These are phyloP conservation scores for Gloeopeniophorella convolvens DNA, from an alignment of 768 basidiomycete species.

Conservation along the genomic window DNA sequence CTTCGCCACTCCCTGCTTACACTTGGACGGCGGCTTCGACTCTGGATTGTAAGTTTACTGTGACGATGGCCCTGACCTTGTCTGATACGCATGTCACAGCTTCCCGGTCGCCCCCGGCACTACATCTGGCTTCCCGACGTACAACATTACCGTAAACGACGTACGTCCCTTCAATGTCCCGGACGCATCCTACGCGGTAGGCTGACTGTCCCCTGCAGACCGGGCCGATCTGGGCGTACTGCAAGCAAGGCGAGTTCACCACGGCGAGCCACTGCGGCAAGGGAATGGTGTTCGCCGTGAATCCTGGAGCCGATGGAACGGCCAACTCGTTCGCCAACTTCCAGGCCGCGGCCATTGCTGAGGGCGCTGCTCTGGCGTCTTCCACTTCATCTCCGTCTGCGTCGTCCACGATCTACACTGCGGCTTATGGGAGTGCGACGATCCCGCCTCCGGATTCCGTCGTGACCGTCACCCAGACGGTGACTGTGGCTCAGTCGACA, in stretches of 20 bases:
- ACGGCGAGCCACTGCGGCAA: slow-evolving; percentile 16
- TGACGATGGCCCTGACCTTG: background rate
- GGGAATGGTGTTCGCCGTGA: slow-evolving; percentile 30
- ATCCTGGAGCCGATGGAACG: slow-evolving; percentile 13
- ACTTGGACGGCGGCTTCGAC: slow-evolving; percentile 22
- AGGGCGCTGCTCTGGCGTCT: background rate
- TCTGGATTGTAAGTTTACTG: slow-evolving; percentile 26
- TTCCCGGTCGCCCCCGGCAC: slow-evolving; percentile 21
- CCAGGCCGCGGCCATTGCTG: slow-evolving; percentile 1
- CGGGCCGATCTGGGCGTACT: slow-evolving; percentile 25
- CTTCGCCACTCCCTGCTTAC: slow-evolving; percentile 26
- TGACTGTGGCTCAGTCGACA: slow-evolving; percentile 31
- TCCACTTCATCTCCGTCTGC: slow-evolving; percentile 25
- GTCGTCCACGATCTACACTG: slow-evolving; percentile 29
- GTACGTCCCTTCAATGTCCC: slow-evolving; percentile 8
- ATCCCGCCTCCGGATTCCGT: slow-evolving; percentile 43
- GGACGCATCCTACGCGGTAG: background rate
- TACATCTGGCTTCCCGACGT: slow-evolving; percentile 12
- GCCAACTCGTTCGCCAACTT: slow-evolving; percentile 6
- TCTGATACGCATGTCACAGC: slow-evolving; percentile 12
- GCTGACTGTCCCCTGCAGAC: background rate
- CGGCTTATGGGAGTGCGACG: slow-evolving; percentile 45
- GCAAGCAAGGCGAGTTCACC: slow-evolving; percentile 18
- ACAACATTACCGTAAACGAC: slow-evolving; percentile 24
- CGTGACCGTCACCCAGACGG: slow-evolving; percentile 40